Base-by-base conservation (phyloP, 768 basidiomycete species). In the Boletus speciosus region DNA sequence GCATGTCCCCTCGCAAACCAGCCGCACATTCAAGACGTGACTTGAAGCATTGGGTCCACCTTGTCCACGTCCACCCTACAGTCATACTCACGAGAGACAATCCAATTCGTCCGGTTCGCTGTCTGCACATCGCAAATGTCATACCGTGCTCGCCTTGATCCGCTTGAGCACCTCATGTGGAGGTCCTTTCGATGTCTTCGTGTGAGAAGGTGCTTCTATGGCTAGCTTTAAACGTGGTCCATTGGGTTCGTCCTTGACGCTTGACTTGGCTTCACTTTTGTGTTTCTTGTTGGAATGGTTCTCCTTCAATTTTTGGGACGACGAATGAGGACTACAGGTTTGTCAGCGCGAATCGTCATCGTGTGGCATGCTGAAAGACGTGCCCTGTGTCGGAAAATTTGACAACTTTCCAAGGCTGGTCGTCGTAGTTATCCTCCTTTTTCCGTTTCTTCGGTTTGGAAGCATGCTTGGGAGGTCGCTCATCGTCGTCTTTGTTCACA, bases 51-150 rank as follows among this genome's bases (percentile, higher is more conserved):
- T 12, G 21, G 8, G 35, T 31, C 15, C 9, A 12, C n/a, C 23
- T n/a, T 25, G 4, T 25, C 25, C 25, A 32, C n/a, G n/a, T 44
- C 47, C 39, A 10, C n/a, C 37, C 36, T 32, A 32, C 8, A 21
- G 9, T 5, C n/a, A 11, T 37, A 21, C 15, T 78, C 64, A 77
- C 32, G 75, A 73, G 35, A 79, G 65, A 56, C 77, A 79, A 55
- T 79, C 77, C 43, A 79, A 68, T 29, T 76, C 76, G 52, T 79
- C 78, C 7, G 76, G 72, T 49, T 76, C 78, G 52, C 71, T 69
- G 31, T 71, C 63, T 7, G 52, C 51, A 34, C 54, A 47, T n/a
- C 46, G 52, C 12, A 57, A 38, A 48, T 61, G 47, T 35, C 61
- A 60, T 12, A 51, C 59, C 1, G 63, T 62, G 29, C 72, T 67